Evolutionary conservation across 1,139 yeast genomes (phyloP).

Genomic region (Zhuliangozyma blackwelliae): DNA sequence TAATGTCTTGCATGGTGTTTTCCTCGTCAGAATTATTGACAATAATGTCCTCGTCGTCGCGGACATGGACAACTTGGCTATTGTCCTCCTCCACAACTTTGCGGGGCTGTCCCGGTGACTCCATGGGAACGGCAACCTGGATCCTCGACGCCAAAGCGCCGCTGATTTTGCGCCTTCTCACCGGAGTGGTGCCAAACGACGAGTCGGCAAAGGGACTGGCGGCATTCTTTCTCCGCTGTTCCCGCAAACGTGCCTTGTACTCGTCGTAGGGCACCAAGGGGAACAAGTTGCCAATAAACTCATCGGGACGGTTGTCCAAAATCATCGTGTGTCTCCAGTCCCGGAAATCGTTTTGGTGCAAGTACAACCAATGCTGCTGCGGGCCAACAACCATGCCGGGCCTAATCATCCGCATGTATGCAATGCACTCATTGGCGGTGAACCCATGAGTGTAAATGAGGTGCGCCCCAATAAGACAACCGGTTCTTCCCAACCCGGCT

Average conservation of each 20-base stretch:
- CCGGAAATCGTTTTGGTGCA: conserved; percentile 92
- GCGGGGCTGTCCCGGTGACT: conserved; percentile 97
- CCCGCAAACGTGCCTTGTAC: conserved; percentile 47
- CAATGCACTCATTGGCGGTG: conserved; percentile 95
- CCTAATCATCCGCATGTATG: conserved; percentile 90
- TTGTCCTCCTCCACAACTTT: conserved; percentile 43
- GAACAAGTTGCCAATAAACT: conserved; percentile 69
- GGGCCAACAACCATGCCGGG: conserved; percentile 99
- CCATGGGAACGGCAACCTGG: conserved; percentile 78
- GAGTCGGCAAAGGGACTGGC: conserved; percentile 35
- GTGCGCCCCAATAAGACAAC: conserved; percentile 96
- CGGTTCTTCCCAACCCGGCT: conserved; percentile 97
- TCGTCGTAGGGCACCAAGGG: conserved; percentile 63
- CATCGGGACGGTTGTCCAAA: conserved; percentile 67
- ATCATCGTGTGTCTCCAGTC: conserved; percentile 96
- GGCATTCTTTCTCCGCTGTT: conserved; percentile 32
- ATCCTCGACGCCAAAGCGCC: conserved; percentile 66
- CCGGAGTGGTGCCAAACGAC: conserved; percentile 59
- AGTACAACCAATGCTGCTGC: conserved; percentile 96
- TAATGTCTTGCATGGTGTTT: conserved; percentile 15
- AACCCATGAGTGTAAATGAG: conserved; percentile 93
- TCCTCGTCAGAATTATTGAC: conserved; percentile 42
- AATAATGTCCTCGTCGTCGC: conserved; percentile 12
- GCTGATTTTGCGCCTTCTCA: conserved; percentile 65
- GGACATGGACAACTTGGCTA: conserved; percentile 24